Percentiles rank a stretch among this genome's conserved stretches.
Evolutionary conservation across 108 stramenopile genomes (phyloP).

Genomic region (Stephanodiscus triporus): DNA sequence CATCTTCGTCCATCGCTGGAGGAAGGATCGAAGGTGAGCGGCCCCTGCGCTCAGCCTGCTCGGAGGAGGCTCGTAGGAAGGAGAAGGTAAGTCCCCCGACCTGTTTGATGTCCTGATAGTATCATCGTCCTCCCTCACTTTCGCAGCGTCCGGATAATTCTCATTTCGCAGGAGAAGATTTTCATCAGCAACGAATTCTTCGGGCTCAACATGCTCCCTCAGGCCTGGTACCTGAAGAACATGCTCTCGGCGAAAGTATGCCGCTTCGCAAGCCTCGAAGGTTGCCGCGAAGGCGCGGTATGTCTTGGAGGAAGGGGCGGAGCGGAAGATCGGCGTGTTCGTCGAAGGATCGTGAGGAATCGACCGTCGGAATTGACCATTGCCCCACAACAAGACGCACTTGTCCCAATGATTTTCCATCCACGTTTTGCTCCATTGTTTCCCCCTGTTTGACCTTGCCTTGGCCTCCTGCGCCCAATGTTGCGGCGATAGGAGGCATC

Average conservation of each 20-base stretch:
- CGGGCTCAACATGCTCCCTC: too few species aligned
- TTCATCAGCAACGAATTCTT: neutral
- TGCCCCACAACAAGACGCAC: too few species aligned
- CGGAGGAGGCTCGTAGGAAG: neutral
- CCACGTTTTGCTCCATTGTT: neutral
- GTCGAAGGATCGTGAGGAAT: too few species aligned
- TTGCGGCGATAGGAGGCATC: slow-evolving; percentile 45
- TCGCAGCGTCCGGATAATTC: too few species aligned
- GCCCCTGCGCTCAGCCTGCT: neutral
- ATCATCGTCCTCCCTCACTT: neutral
- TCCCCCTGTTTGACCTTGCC: too few species aligned
- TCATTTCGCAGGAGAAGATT: too few species aligned
- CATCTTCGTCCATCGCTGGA: neutral
- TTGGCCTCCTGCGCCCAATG: slow-evolving; percentile 51
- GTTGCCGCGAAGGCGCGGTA: neutral
- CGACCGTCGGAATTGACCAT: too few species aligned
- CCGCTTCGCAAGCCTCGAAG: too few species aligned
- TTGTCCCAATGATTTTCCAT: too few species aligned
- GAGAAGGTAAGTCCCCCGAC: neutral
- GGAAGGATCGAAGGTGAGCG: neutral
- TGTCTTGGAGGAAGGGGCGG: neutral
- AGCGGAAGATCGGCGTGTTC: neutral
- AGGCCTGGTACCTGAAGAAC: too few species aligned
- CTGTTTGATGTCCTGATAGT: neutral
- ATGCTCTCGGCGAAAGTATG: too few species aligned